Evolutionary conservation across 2,329 filamentous ascomycete species (phyloP).

Genomic region (Paecilomyces formosus): DNA sequence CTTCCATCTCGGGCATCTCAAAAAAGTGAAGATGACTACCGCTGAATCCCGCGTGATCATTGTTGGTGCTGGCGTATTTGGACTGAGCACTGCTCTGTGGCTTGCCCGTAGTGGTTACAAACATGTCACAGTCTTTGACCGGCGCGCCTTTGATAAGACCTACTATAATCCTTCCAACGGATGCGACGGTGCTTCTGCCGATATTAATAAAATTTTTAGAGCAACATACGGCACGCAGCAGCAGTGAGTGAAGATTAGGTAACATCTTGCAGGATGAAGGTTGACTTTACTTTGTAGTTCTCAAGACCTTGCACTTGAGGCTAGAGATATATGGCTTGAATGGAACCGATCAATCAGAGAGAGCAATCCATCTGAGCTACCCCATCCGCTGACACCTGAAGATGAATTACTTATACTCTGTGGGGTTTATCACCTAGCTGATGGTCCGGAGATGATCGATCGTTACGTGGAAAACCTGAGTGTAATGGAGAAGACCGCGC

Average conservation of each 20-base stretch:
- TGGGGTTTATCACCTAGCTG: neutral
- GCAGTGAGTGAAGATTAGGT: too few relatives aligned
- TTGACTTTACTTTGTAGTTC: too few relatives aligned
- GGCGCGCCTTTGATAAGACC: constrained; percentile 28
- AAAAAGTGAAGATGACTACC: too few relatives aligned
- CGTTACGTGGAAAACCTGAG: too few relatives aligned
- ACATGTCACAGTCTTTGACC: constrained; percentile 42
- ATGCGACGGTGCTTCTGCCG: constrained; percentile 30
- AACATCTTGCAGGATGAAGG: too few relatives aligned
- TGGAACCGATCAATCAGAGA: constrained; percentile 15
- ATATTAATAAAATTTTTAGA: constrained; percentile 24
- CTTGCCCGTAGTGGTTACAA: constrained; percentile 18
- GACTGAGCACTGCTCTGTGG: too few relatives aligned
- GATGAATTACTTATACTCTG: constrained; percentile 13
- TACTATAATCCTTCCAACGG: constrained; percentile 32
- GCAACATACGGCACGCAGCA: constrained; percentile 23
- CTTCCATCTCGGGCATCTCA: too few relatives aligned
- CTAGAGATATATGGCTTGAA: constrained; percentile 23
- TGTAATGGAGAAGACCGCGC: constrained; percentile 9
- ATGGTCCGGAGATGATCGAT: too few relatives aligned
- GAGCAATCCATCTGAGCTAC: constrained; percentile 9
- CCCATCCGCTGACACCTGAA: constrained; percentile 10
- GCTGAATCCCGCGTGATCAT: too few relatives aligned
- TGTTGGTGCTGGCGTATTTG: too few relatives aligned
- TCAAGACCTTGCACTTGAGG: constrained; percentile 22